Conservation (phyloP, 768 basidiomycete species). For the Lactarius deliciosus region DNA sequence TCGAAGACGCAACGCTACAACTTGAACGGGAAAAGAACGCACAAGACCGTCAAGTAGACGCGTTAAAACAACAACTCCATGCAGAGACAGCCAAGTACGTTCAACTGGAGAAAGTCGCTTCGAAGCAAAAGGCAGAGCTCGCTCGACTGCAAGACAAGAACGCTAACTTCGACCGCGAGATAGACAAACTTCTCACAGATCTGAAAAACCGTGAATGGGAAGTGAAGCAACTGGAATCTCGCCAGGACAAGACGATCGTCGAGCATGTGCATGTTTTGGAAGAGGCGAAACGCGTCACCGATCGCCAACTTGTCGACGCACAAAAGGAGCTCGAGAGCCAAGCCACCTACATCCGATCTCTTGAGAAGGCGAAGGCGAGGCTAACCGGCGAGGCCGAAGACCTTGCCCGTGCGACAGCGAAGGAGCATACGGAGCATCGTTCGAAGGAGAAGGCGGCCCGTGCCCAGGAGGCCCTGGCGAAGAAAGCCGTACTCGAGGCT, state of each 20-base stretch:
- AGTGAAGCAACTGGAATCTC: constrained; percentile 78
- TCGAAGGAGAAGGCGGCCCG: constrained; percentile 66
- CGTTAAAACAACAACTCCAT: constrained; percentile 69
- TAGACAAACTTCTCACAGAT: constrained; percentile 78
- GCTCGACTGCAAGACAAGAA: constrained; percentile 65
- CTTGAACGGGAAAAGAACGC: constrained; percentile 80
- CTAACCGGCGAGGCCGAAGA: constrained; percentile 84
- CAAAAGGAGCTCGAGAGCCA: constrained; percentile 76
- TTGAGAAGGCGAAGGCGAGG: constrained; percentile 77
- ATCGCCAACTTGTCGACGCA: constrained; percentile 83
- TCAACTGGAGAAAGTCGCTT: constrained; percentile 66
- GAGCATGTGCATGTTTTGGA: constrained; percentile 97
- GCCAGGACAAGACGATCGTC: constrained; percentile 96
- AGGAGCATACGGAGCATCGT: constrained; percentile 62
- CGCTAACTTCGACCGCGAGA: constrained; percentile 71
- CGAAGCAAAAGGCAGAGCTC: constrained; percentile 68
- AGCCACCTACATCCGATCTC: constrained; percentile 73
- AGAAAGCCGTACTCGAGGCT: constrained; percentile 54
- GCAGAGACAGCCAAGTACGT: constrained; percentile 68
- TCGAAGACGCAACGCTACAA: constrained; percentile 85
- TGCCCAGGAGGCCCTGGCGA: constrained; percentile 59
- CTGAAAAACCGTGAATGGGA: constrained; percentile 83
- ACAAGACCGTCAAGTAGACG: constrained; percentile 71
- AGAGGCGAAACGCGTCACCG: constrained; percentile 92
- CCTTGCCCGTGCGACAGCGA: constrained; percentile 67